Conservation (phyloP, 345 rosid genomes). For the Abelmoschus esculentus region DNA sequence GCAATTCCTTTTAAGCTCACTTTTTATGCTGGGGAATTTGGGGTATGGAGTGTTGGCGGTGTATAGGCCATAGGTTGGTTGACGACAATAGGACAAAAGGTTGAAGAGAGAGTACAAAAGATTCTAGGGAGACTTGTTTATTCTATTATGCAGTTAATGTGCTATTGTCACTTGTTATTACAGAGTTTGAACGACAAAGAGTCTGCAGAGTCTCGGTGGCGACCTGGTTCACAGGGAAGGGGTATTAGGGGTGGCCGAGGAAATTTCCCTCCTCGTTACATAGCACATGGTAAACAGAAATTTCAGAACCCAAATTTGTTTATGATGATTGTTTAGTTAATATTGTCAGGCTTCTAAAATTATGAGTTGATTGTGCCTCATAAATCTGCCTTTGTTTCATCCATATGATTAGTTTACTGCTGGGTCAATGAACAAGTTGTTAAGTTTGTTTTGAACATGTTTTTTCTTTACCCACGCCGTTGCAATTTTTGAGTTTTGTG, state of each 20-base stretch:
- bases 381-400: slow-evolving; percentile 1
- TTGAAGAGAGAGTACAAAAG: not conserved
- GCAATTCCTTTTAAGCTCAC: not conserved
- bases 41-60: not conserved
- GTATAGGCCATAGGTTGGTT: not conserved
- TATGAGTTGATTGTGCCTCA: slow-evolving; percentile 6
- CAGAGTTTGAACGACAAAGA: slow-evolving; percentile 61
- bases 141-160: slow-evolving; percentile 10
- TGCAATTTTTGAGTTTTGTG: not conserved
- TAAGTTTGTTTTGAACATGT: not conserved
- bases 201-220: slow-evolving; percentile 65
- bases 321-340: not conserved
- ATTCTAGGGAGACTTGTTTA: not conserved
- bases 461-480: not conserved
- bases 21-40: not conserved
- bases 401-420: slow-evolving; percentile 8
- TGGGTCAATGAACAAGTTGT: not conserved
- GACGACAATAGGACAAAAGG: not conserved
- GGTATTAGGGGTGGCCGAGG: slow-evolving; percentile 56
- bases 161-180: slow-evolving; percentile 8
- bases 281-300: slow-evolving; percentile 47
- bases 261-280: slow-evolving; percentile 41
- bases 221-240: slow-evolving; percentile 51
- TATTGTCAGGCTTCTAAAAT: not conserved
- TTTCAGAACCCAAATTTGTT: not conserved